Base-by-base conservation (phyloP, 192 early-diverging fungal species). In the Coemansia sp. region DNA sequence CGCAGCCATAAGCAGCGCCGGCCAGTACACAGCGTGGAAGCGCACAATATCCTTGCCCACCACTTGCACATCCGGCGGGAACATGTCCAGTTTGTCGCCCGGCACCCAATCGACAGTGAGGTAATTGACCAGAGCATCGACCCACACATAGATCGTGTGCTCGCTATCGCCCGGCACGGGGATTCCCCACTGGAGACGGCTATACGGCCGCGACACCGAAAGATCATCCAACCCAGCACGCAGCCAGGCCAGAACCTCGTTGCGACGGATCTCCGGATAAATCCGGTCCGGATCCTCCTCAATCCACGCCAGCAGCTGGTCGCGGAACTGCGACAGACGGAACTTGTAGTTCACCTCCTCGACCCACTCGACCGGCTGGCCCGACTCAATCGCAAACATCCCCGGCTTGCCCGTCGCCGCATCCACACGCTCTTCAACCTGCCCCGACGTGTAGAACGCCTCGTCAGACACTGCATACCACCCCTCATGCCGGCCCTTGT, bases 11-110 rank as follows among this genome's bases (percentile, higher is more conserved):
- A 98, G 64, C 47, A 98, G 89, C 1, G 92, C 91, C 10, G 95
- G 95, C 95, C 95, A 98, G 62, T 89, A 98, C 12, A 98, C 85
- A 1, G 91, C 91, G 58, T 98, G 95, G 67, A 98, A 98, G 46
- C 86, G 86, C 19, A 94, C 41, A 75, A 98, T 98, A 49, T 98
- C 95, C 54, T 98, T 94, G 33, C 95, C 95, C 2, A 98, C 82
- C 1, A 98, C 74, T 35, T 98, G 95, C 12, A 85, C 67, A 30
- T 82, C 75, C 10, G 89, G 85, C 2, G 91, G 88, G 77, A 78
- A 83, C 18, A 62, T 56, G 16, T 12, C 31, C 5, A 56, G 38
- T 0, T 31, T 5, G 22, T 64, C 41, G 21, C 2, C 18, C 88
- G 87, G 85, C 12, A 91, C 92, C 60, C 85, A 97, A 32, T 81